Evolutionary conservation across 345 rosid species (phyloP).

Genomic region (Passiflora organensis): DNA sequence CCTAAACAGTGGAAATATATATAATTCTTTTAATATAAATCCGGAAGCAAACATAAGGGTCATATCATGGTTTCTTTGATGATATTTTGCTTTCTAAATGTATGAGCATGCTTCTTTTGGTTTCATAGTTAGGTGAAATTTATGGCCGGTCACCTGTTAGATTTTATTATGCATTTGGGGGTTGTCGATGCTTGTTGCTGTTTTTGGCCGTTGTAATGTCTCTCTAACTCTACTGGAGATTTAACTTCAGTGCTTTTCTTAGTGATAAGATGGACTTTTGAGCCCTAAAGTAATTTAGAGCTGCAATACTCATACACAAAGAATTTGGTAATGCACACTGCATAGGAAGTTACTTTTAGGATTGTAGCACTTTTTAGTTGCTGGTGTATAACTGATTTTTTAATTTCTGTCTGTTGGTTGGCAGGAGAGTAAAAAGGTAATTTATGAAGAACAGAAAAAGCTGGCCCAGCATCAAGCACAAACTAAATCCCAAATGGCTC

Average conservation of each 20-base stretch:
- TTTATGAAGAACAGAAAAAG: constrained; percentile 88
- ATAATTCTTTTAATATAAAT: too few relatives aligned
- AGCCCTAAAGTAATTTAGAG: constrained; percentile 3
- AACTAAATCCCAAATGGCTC: constrained; percentile 90
- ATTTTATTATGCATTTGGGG: background rate
- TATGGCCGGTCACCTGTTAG: background rate
- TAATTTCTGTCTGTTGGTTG: constrained; percentile 9
- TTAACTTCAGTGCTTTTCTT: too few relatives aligned
- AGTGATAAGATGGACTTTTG: background rate
- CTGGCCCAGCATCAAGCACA: constrained; percentile 88
- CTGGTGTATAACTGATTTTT: background rate
- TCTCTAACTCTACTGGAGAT: too few relatives aligned
- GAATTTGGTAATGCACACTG: background rate
- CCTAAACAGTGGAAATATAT: too few relatives aligned
- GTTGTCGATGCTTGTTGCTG: background rate
- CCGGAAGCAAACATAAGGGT: too few relatives aligned
- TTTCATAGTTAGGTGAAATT: background rate
- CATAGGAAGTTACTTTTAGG: constrained; percentile 3
- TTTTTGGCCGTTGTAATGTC: background rate
- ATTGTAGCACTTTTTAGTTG: constrained; percentile 1
- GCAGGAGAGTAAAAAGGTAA: constrained; percentile 85
- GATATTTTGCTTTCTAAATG: background rate
- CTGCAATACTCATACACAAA: background rate
- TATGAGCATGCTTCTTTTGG: background rate
- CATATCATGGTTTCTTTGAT: background rate